Evolutionary conservation across 441 rosid genomes (phyloP).

Genomic region (Populus hybrid): DNA sequence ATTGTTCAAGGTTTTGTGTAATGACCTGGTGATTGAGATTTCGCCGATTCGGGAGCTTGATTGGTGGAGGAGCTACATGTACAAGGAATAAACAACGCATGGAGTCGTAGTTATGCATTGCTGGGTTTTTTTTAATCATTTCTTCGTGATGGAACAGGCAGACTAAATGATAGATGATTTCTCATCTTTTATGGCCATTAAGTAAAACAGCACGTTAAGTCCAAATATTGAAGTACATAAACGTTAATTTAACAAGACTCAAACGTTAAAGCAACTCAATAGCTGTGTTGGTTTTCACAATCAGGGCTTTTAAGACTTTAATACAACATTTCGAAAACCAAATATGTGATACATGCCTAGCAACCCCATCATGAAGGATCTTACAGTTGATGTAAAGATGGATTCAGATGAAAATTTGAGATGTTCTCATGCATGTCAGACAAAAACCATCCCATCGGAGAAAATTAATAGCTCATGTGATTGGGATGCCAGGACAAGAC

Average conservation of each 20-base stretch:
- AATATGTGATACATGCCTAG: neutral
- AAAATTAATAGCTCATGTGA: slow-evolving; percentile 8
- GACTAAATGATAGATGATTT: too few species aligned
- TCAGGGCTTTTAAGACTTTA: slow-evolving; percentile 12
- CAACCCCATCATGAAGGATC: neutral
- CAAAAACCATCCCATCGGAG: slow-evolving; percentile 1
- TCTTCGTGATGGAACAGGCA: too few species aligned
- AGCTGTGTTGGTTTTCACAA: neutral
- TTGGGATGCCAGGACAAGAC: neutral
- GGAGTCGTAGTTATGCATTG: too few species aligned
- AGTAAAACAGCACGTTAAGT: neutral
- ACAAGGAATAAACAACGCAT: too few species aligned
- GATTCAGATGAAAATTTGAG: slow-evolving; percentile 24
- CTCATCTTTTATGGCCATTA: neutral
- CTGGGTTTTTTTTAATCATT: too few species aligned
- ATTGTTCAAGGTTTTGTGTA: too few species aligned
- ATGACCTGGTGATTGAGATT: too few species aligned
- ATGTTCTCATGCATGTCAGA: neutral
- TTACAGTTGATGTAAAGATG: neutral
- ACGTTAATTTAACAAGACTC: neutral
- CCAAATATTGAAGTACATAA: neutral
- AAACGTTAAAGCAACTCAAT: neutral
- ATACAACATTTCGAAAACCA: slow-evolving; percentile 20
- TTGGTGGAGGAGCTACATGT: too few species aligned
- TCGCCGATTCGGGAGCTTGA: too few species aligned